These are phyloP conservation scores for Kalmanozyma brasiliensis DNA, from an alignment of 1,284 basidiomycete species.

Conservation along the genomic window DNA sequence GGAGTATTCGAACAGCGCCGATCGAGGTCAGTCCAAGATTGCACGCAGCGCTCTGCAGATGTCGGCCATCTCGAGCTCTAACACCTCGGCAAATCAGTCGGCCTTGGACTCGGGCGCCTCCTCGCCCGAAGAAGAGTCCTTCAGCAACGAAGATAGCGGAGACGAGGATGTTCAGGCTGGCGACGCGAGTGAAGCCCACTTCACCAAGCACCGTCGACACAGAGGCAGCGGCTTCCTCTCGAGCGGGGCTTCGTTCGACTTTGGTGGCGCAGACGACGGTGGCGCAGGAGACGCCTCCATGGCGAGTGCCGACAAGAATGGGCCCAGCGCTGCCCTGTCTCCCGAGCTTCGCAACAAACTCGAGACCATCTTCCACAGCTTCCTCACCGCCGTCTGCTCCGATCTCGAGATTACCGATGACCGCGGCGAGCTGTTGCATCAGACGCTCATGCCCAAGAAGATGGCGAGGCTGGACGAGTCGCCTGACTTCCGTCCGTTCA, in stretches of 20 bases:
- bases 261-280: constrained; percentile 24
- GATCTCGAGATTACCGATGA: constrained; percentile 90
- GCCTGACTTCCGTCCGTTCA: constrained; percentile 96
- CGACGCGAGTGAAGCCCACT: constrained; percentile 17
- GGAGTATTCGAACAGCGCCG: constrained; percentile 7
- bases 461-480: constrained; percentile 74
- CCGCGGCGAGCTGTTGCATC: constrained; percentile 96
- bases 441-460: constrained; percentile 88
- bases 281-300: constrained; percentile 21
- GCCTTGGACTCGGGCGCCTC: constrained; percentile 46
- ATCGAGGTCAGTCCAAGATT: constrained; percentile 27
- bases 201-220: constrained; percentile 48
- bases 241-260: constrained; percentile 49
- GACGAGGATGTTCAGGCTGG: constrained; percentile 22
- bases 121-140: constrained; percentile 51
- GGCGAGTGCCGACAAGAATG: constrained; percentile 29
- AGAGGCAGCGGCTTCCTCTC: constrained; percentile 51
- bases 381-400: constrained; percentile 87
- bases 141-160: constrained; percentile 47
- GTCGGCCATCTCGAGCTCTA: constrained; percentile 38
- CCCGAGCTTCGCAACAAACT: constrained; percentile 81
- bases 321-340: constrained; percentile 23
- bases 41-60: constrained; percentile 43
- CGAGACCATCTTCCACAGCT: constrained; percentile 90
- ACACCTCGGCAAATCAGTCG: constrained; percentile 32